A percentile compares a stretch with the other conserved stretches of the same genome.
phyloP scores from a whole-genome alignment of 805 yeast genomes.

The Candida glaebosa region DNA sequence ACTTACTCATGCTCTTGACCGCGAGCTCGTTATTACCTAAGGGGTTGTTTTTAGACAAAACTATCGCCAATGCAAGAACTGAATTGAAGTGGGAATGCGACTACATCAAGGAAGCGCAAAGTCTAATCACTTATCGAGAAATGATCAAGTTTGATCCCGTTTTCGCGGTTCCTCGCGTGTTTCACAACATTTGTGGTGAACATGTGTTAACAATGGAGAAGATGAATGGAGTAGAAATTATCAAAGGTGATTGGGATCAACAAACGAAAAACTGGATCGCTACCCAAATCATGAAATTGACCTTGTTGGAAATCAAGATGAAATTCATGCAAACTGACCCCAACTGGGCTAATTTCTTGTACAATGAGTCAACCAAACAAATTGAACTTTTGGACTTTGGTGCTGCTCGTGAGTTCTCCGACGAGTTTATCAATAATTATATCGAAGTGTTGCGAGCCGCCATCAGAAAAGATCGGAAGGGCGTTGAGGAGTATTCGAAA shows the following conservation, averaged over 20 bases:
- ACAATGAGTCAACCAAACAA: conserved; percentile 64
- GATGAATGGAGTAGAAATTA: conserved; percentile 80
- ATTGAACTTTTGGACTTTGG: conserved; percentile 93
- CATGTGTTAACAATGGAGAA: conserved; percentile 87
- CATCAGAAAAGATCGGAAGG: conserved; percentile 58
- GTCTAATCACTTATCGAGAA: conserved; percentile 63
- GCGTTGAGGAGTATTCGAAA: conserved; percentile 61
- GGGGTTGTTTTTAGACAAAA: conserved; percentile 86
- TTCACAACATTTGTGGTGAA: conserved; percentile 70
- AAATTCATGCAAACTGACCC: conserved; percentile 98
- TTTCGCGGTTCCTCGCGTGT: conserved; percentile 79
- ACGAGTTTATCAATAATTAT: conserved; percentile 66
- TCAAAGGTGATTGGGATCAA: conserved; percentile 72
- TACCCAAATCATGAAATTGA: conserved; percentile 78
- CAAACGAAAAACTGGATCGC: conserved; percentile 78
- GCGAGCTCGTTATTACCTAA: conserved; percentile 87
- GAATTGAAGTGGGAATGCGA: conserved; percentile 99
- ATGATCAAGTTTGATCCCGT: conserved; percentile 54
- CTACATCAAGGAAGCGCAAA: conserved; percentile 82
- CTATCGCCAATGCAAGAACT: conserved; percentile 87
- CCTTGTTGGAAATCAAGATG: conserved; percentile 79
- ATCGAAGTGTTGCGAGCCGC: conserved; percentile 73
- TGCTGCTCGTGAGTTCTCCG: conserved; percentile 79
- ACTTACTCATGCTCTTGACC: conserved; percentile 72
- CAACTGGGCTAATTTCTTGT: conserved; percentile 96